These are phyloP conservation scores for Pezicula neosporulosa DNA, from an alignment of 2,329 filamentous ascomycete genomes.

Conservation along the genomic window DNA sequence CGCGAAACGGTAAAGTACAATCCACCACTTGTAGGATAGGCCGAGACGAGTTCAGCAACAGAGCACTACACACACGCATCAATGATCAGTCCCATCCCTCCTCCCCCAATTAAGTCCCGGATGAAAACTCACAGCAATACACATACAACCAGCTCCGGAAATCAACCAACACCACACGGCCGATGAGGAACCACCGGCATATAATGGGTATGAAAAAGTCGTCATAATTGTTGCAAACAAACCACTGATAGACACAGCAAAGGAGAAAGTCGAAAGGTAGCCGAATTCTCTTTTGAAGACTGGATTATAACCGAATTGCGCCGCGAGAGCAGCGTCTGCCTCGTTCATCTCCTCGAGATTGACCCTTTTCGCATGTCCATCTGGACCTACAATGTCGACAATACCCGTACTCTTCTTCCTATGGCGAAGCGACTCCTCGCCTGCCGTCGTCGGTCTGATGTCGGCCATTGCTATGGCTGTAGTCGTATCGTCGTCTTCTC, in stretches of 20 bases:
- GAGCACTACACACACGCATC: constrained; percentile 32
- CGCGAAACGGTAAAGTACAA: constrained; percentile 53
- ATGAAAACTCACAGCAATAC: constrained; percentile 36
- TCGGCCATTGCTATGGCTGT: background rate
- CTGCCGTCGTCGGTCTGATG: background rate
- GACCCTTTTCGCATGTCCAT: constrained; percentile 13
- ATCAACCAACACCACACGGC: constrained; percentile 58
- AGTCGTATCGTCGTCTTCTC: too few relatives aligned
- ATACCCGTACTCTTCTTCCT: constrained; percentile 14
- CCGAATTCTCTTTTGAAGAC: constrained; percentile 58
- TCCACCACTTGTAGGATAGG: constrained; percentile 54
- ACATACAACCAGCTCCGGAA: constrained; percentile 52
- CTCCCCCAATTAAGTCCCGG: too few relatives aligned
- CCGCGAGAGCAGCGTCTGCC: constrained; percentile 28
- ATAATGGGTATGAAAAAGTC: constrained; percentile 50
- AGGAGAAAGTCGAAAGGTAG: constrained; percentile 56
- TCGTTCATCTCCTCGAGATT: constrained; percentile 20
- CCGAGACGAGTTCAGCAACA: constrained; percentile 53
- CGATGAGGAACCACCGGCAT: constrained; percentile 48
- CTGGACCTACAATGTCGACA: constrained; percentile 14
- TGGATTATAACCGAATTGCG: constrained; percentile 31
- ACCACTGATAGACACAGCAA: constrained; percentile 54
- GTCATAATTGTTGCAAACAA: constrained; percentile 53
- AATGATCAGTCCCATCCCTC: background rate
- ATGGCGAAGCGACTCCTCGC: constrained; percentile 7